phyloP scores from a whole-genome alignment of 345 rosid genomes.

The Combretum micranthum region DNA sequence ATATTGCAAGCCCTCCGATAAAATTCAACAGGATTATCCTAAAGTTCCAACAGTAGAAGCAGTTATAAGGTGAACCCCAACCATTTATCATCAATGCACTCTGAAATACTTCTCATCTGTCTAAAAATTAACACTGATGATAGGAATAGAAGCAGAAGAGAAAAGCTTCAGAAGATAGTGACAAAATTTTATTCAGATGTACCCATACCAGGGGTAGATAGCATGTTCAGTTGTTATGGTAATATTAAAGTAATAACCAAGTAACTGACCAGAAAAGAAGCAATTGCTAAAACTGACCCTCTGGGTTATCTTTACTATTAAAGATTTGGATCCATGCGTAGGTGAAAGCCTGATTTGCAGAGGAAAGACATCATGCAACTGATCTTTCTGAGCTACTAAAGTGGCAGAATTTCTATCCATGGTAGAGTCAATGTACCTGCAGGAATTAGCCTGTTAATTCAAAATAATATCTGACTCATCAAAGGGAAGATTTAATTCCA shows the following conservation, averaged over 20 bases:
- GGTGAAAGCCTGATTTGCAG: slow-evolving; percentile 51
- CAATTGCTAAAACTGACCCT: slow-evolving; percentile 25
- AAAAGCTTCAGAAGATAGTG: not conserved
- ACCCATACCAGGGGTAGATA: not conserved
- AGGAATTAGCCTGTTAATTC: slow-evolving; percentile 3
- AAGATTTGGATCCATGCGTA: slow-evolving; percentile 27
- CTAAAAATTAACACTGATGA: too few relatives aligned
- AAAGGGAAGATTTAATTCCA: not conserved
- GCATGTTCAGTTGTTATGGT: not conserved
- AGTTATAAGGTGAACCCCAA: not conserved
- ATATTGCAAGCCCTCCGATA: slow-evolving; percentile 50
- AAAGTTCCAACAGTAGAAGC: slow-evolving; percentile 11
- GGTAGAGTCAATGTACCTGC: slow-evolving; percentile 43
- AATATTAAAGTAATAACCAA: slow-evolving; percentile 3
- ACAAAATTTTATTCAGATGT: not conserved
- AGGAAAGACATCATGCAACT: slow-evolving; percentile 47
- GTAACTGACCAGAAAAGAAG: slow-evolving; percentile 6
- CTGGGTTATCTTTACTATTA: slow-evolving; percentile 44
- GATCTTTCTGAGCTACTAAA: slow-evolving; percentile 24
- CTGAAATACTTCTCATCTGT: not conserved
- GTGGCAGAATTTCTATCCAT: slow-evolving; percentile 20
- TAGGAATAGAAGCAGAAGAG: not conserved
- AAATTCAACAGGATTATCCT: slow-evolving; percentile 42
- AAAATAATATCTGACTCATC: not conserved
- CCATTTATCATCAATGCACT: not conserved